Evolutionary conservation across 2,329 filamentous ascomycete genomes (phyloP).

Genomic region (Colletotrichum shisoi): DNA sequence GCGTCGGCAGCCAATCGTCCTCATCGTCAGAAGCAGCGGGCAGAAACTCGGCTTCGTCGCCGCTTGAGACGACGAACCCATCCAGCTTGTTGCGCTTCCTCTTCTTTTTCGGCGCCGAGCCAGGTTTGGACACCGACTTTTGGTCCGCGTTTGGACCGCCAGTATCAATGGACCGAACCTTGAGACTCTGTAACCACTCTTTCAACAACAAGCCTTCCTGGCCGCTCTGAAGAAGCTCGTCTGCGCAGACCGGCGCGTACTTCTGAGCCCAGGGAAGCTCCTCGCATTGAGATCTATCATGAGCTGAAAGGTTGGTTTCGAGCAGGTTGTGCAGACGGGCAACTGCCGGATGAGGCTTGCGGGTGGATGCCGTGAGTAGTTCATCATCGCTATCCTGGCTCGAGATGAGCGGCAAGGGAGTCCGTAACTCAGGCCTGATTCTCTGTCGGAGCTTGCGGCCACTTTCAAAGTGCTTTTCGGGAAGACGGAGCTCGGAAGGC

Average conservation of each 20-base stretch:
- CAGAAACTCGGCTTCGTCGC: constrained; percentile 75
- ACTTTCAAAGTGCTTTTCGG: constrained; percentile 65
- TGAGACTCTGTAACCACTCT: constrained; percentile 81
- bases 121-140: constrained; percentile 44
- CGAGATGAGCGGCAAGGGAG: constrained; percentile 38
- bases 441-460: constrained; percentile 62
- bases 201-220: constrained; percentile 74
- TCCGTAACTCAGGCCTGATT: constrained; percentile 57
- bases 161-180: constrained; percentile 77
- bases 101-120: constrained; percentile 62
- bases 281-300: constrained; percentile 81
- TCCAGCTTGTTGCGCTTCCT: constrained; percentile 78
- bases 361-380: constrained; percentile 40
- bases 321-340: constrained; percentile 67
- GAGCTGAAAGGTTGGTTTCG: constrained; percentile 72
- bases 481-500: constrained; percentile 61
- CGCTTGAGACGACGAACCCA: constrained; percentile 80
- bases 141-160: constrained; percentile 54
- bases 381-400: constrained; percentile 50
- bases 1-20: constrained; percentile 47
- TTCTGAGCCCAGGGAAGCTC: constrained; percentile 79
- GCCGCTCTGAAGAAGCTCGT: constrained; percentile 77
- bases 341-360: constrained; percentile 65
- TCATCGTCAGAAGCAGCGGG: constrained; percentile 71
- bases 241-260: constrained; percentile 75